phyloP scores from a whole-genome alignment of 2,329 filamentous ascomycete genomes.

The Lachnellula cervina region DNA sequence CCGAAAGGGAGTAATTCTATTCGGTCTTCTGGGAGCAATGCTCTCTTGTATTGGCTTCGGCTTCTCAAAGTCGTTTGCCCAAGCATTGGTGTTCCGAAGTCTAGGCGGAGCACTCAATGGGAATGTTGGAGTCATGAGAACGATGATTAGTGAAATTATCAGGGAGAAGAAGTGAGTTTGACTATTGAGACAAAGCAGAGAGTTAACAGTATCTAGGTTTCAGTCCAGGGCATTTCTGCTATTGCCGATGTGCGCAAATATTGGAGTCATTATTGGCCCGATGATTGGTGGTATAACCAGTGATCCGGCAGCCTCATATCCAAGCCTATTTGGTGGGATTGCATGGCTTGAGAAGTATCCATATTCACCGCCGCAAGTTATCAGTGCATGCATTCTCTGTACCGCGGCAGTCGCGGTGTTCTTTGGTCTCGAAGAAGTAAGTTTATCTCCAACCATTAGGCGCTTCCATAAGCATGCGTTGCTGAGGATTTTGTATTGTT shows the following conservation, averaged over 20 bases:
- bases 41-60: slow-evolving; percentile 65
- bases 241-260: slow-evolving; percentile 63
- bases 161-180: slow-evolving; percentile 56
- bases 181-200: background rate
- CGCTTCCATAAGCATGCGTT: too few species aligned
- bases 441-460: background rate
- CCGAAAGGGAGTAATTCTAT: slow-evolving; percentile 55
- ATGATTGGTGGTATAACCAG: slow-evolving; percentile 41
- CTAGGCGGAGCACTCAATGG: slow-evolving; percentile 65
- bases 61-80: slow-evolving; percentile 57
- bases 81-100: slow-evolving; percentile 53
- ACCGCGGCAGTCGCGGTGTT: slow-evolving; percentile 32
- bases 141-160: slow-evolving; percentile 69
- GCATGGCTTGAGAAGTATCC: slow-evolving; percentile 39
- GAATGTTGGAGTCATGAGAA: slow-evolving; percentile 70
- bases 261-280: slow-evolving; percentile 40
- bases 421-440: slow-evolving; percentile 33
- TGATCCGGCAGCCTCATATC: slow-evolving; percentile 38
- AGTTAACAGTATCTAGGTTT: slow-evolving; percentile 20
- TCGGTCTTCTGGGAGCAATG: slow-evolving; percentile 59
- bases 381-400: slow-evolving; percentile 34
- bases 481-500: background rate
- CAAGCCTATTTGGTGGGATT: slow-evolving; percentile 36
- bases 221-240: slow-evolving; percentile 41
- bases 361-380: slow-evolving; percentile 41